Base-by-base conservation (phyloP, 805 yeast species). In the Lachancea quebecensis region DNA sequence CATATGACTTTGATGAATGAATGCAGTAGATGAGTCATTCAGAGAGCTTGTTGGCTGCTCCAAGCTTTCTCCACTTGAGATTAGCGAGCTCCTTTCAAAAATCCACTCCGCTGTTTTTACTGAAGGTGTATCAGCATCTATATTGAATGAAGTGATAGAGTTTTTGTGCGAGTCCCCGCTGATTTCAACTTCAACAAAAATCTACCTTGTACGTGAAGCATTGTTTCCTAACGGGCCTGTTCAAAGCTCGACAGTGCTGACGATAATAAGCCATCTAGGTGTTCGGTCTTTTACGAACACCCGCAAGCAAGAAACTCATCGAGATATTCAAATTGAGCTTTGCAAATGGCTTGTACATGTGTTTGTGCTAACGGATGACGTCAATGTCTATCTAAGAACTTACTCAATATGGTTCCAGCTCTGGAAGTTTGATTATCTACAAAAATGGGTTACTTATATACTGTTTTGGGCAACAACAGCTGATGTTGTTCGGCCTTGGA, bases 311-410 rank as follows among this genome's bases (percentile, higher is more conserved):
- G 48, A 50, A 42, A 40, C 47, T 35, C 42, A 66, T 2, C 45
- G 40, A 14, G 47, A 44, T 1, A 15, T 67, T 0, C 73, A 69
- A 43, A 43, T 46, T 1, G 48, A 53, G 0, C 43, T 68, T 0
- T 48, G 62, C 17, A 56, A 55, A 29, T 70, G 74, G 74, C 42
- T 70, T 17, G 60, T 65, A 2, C 61, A 58, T 11, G 59, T 65
- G 0, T 57, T 53, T 38, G 48, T 64, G 2, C 50, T 58, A 27
- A 32, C 61, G 9, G 55, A 56, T 15, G 50, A 56, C 2, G 41
- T 48, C 4, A 36, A 40, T 7, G 38, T 54, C 9, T 52, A 55
- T 12, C 50, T 46, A 1, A 41, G 42, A 16, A 31, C 56, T 2
- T 57, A 57, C 38, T 62, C 70, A 1, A 16, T 61, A 9, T 54